Base-by-base conservation (phyloP, 2,329 filamentous ascomycete species). In the Cercospora berteroae region DNA sequence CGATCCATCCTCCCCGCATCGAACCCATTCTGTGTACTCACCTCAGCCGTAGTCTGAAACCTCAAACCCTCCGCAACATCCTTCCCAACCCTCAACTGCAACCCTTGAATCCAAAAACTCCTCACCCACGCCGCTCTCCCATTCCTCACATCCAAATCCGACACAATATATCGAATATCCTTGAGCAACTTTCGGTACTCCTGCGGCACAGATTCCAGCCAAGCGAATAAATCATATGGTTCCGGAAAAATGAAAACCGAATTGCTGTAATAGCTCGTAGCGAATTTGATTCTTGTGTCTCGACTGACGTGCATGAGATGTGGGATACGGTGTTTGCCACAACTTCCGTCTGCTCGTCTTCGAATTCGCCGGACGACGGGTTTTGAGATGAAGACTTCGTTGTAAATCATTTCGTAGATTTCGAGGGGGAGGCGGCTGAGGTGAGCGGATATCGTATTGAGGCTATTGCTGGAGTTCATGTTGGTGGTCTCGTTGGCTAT, bases 1-100 rank as follows among this genome's bases (percentile, higher is more conserved):
- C 13, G 1, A 3, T 8, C 6, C 1, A 13, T 39, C 1, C 16
- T 3, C 3, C 13, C 2, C 3, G 36, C 16, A n/a, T 8, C 16
- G 36, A 3, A n/a, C 1, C 5, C 36, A 39, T 39, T 3, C 1
- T n/a, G 3, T 3, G 3, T 3, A 60, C 57, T 61, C 18, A 61
- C 59, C 20, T 61, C 59, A 13, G 36, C 59, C 12, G 36, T 61
- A 20, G 36, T 61, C 59, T 48, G 36, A n/a, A 61, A 48, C 7
- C 59, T 44, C 33, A 48, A 42, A n/a, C 59, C n/a, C n/a, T 61
- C 59, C 36, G 36, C 59, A 25, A 61, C 23, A 48, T 61, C 59
- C 36, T 48, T 25, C 4, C 59, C 59, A 16, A 61, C 59, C 18
- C 59, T 61, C 59, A 44, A 25, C 36, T 61, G 33, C 33, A 61